Conservation (phyloP, 129 eudicot genomes). For the Escallonia rubra region DNA sequence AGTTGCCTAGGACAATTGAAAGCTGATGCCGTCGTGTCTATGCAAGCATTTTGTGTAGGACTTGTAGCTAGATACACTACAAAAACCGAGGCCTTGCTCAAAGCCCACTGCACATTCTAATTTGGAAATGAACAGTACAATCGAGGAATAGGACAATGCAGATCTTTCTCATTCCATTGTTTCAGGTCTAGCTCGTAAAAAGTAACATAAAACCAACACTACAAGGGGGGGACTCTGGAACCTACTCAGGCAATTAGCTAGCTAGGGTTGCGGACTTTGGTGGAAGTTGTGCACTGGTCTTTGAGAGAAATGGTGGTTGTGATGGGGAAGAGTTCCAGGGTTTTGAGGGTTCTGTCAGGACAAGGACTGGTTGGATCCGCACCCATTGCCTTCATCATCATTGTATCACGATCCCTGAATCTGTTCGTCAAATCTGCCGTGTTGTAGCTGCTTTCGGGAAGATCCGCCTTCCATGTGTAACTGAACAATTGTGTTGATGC, state of each 20-base stretch:
- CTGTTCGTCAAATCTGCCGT: constrained; percentile 1
- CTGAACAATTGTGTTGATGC: constrained; percentile 4
- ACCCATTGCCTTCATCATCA: constrained; percentile 21
- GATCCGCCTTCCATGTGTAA: constrained; percentile 22
- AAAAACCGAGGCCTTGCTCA: no score
- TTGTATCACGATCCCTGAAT: constrained; percentile 13
- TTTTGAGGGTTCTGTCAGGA: constrained; percentile 25
- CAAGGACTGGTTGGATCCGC: constrained; percentile 14
- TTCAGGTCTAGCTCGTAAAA: no score
- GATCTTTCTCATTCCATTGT: no score
- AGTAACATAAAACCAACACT: no score
- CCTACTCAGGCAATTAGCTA: neutral
- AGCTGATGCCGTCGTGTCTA: no score
- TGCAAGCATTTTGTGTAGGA: no score
- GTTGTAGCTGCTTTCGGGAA: constrained; percentile 2
- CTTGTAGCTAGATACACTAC: no score
- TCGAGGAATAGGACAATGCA: no score
- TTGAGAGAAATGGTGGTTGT: constrained; percentile 11
- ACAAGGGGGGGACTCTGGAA: no score
- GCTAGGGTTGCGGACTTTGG: constrained; percentile 8
- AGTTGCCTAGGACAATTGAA: no score
- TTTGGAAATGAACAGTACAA: no score
- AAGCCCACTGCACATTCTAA: no score
- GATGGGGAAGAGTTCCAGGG: constrained; percentile 46
- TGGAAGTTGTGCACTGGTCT: constrained; percentile 10